Percentiles rank a stretch among this genome's conserved stretches.
Evolutionary conservation across 805 yeast species (phyloP).

Genomic region (Cyberlindnera mississippiensis): DNA sequence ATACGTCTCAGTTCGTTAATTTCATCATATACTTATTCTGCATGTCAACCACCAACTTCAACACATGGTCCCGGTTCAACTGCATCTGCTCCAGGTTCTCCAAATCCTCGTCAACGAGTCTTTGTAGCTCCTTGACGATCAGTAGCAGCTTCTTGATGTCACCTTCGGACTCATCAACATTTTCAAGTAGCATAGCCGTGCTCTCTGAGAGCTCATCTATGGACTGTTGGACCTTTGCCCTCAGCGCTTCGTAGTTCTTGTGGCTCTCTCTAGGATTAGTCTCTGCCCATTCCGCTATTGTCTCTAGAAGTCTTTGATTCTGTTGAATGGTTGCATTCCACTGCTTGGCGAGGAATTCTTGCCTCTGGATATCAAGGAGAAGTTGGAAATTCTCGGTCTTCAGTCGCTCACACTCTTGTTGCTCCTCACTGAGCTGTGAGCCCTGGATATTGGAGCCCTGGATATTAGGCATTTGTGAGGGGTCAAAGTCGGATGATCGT

Average conservation of each 20-base stretch:
- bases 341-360: conserved; percentile 28
- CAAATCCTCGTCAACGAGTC: conserved; percentile 5
- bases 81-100: neutral
- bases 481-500: conserved; percentile 14
- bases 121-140: conserved; percentile 5
- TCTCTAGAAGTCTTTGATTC: conserved; percentile 28
- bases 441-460: neutral
- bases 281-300: conserved; percentile 5
- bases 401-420: conserved; percentile 16
- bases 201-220: conserved; percentile 3
- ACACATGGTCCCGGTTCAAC: neutral
- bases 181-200: conserved; percentile 1
- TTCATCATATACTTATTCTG: conserved; percentile 2
- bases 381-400: conserved; percentile 28
- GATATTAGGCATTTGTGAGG: conserved; percentile 1
- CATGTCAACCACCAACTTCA: neutral
- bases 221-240: neutral
- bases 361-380: conserved; percentile 31
- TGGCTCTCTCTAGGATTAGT: neutral
- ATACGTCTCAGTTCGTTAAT: neutral
- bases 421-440: conserved; percentile 7
- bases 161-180: conserved; percentile 1
- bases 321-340: conserved; percentile 27
- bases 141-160: conserved; percentile 1
- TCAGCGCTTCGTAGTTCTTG: neutral